Evolutionary conservation across 306 rosid species (phyloP), one percentile per base, ranked within the genome.

Genomic region (Mimosa bimucronata): DNA sequence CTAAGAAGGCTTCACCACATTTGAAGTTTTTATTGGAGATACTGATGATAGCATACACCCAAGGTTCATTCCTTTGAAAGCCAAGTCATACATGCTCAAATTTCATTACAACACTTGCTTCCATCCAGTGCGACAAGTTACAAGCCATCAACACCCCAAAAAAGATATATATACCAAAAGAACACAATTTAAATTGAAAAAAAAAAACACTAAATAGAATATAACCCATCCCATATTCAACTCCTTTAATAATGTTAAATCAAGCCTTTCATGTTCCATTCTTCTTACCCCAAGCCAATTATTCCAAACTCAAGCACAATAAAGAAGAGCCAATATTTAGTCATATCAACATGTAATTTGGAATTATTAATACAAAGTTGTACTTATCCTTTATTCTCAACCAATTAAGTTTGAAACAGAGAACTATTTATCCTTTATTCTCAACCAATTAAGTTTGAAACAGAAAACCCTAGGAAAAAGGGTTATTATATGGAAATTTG

Each of bases 381-480:
- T 37, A 72, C 38, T 48, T 48, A 14, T 48, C 28, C 76, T 77
- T 64, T 26, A 26, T 23, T 78, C 58, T 53, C 68, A 53, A 78
- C 29, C 40, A 38, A 78, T 34, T 66, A 19, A 66, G 41, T 66
- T 9, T 37, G 71, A 66, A 34, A 66, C 46, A 38, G 75, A 38
- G 28, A 26, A 41, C 62, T 18, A 40, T 70, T 48, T 48, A 14
- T 48, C 28, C 76, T 77, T 64, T 26, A 26, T 23, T 78, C 58
- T 53, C 68, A 53, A 78, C 29, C 40, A 38, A 78, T 34, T 66
- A 19, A 66, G 41, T 66, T 9, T 37, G 71, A 66, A 75, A 71
- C 38, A 23, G 71, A 25, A 81, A 68, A 75, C 57, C 60, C 5
- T 13, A 21, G 31, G 71, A 44, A 44, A 67, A 58, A 9, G 40